Percentiles rank a stretch among this genome's conserved stretches.
phyloP scores from a whole-genome alignment of 1,284 basidiomycete species.

The Sporisorium reilianum region DNA sequence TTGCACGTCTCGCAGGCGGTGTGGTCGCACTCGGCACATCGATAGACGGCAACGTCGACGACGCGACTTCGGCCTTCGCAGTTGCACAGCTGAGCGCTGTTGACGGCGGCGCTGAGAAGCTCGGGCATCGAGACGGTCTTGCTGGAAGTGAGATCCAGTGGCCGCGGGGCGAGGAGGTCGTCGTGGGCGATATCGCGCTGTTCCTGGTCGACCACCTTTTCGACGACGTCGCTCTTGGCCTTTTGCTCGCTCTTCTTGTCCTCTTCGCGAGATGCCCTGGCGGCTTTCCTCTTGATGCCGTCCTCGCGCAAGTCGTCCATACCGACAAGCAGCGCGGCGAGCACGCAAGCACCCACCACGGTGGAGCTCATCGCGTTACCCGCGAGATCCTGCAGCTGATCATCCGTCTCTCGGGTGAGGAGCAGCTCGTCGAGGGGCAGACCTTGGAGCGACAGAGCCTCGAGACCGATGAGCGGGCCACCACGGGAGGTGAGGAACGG shows the following conservation, averaged over 20 bases:
- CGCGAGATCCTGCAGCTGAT: slow-evolving; percentile 91
- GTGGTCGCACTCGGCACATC: slow-evolving; percentile 81
- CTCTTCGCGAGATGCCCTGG: slow-evolving; percentile 72
- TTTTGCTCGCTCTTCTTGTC: slow-evolving; percentile 75
- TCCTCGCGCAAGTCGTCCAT: slow-evolving; percentile 45
- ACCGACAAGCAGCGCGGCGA: slow-evolving; percentile 78
- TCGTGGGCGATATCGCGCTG: slow-evolving; percentile 72
- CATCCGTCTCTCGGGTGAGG: slow-evolving; percentile 90
- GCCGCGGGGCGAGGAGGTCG: slow-evolving; percentile 32
- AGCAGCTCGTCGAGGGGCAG: slow-evolving; percentile 90
- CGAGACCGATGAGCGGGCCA: slow-evolving; percentile 93
- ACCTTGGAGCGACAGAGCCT: slow-evolving; percentile 92
- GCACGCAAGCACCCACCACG: slow-evolving; percentile 89
- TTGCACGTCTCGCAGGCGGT: slow-evolving; percentile 87
- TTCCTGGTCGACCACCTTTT: slow-evolving; percentile 70
- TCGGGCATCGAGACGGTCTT: slow-evolving; percentile 40
- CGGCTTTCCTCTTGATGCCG: slow-evolving; percentile 26
- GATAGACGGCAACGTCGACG: slow-evolving; percentile 74
- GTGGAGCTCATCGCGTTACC: slow-evolving; percentile 97
- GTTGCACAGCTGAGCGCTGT: slow-evolving; percentile 82
- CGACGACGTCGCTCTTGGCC: slow-evolving; percentile 69
- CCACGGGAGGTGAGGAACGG: slow-evolving; percentile 95
- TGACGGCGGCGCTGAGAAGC: slow-evolving; percentile 78
- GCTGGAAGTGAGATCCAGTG: slow-evolving; percentile 45
- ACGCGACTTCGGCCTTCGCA: slow-evolving; percentile 88